Conservation (phyloP, 257 asterid species). For the Nicotiana paniculata region DNA sequence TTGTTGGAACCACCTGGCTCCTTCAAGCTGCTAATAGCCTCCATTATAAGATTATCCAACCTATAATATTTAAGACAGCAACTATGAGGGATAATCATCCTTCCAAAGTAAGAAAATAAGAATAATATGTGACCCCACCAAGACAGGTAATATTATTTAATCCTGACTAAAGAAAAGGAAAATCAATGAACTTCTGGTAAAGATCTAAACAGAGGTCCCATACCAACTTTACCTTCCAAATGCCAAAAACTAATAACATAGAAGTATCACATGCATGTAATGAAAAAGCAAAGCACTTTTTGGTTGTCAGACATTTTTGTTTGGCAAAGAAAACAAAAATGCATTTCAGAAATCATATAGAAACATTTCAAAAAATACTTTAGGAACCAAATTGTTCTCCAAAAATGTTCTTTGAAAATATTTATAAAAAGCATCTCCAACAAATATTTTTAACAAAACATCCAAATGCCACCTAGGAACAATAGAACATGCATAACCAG, state of each 20-base stretch:
- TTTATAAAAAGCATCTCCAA: neutral
- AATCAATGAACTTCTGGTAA: neutral
- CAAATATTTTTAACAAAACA: neutral
- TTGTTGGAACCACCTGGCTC: conserved; percentile 87
- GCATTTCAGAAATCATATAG: neutral
- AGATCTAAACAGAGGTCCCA: neutral
- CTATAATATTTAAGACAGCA: conserved; percentile 24
- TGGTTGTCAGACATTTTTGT: neutral
- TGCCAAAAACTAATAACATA: neutral
- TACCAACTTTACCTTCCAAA: neutral
- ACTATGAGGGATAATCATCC: neutral
- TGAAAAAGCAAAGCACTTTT: neutral
- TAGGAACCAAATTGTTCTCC: neutral
- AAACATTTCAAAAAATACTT: neutral
- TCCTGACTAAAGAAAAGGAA: neutral
- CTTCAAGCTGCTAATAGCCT: conserved; percentile 76
- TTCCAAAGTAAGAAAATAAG: neutral
- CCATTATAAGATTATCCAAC: conserved; percentile 88
- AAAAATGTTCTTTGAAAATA: neutral
- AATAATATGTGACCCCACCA: neutral
- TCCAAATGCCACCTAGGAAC: neutral
- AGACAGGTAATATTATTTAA: neutral
- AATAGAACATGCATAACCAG: neutral
- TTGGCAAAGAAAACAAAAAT: neutral
- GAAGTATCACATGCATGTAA: neutral